phyloP scores from a whole-genome alignment of 768 basidiomycete genomes.

The Mycena venus region DNA sequence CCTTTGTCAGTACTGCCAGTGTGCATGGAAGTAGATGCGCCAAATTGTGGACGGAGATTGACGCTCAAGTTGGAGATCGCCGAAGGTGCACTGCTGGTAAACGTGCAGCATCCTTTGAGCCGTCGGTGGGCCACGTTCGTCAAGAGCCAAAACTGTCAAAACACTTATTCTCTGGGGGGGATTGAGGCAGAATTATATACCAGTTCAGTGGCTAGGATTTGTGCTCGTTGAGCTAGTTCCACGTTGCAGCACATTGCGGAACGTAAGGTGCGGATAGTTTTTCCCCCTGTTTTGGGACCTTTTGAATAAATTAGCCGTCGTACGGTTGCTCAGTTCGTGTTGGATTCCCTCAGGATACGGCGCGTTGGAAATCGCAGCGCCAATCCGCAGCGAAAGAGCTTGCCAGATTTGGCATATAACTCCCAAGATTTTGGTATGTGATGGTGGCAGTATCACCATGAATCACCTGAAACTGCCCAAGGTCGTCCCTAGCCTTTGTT shows the following conservation, averaged over 20 bases:
- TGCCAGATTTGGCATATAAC: no score
- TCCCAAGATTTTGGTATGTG: no score
- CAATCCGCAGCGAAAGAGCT: no score
- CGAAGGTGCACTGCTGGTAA: not conserved
- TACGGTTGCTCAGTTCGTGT: no score
- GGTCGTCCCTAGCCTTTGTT: no score
- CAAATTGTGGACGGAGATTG: slow-evolving; percentile 9
- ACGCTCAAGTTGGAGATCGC: slow-evolving; percentile 13
- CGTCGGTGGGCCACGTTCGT: no score
- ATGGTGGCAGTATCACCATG: no score
- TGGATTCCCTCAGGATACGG: no score
- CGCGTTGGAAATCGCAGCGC: no score
- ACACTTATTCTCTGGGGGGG: not conserved
- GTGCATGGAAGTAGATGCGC: not conserved
- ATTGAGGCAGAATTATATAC: not conserved
- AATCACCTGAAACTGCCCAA: no score
- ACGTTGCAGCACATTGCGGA: not conserved
- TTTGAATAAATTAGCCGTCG: no score
- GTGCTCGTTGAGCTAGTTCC: not conserved
- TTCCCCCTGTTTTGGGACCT: not conserved
- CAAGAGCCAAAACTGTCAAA: slow-evolving; percentile 3
- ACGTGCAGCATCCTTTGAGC: not conserved
- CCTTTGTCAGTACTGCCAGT: not conserved
- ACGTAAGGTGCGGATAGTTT: not conserved
- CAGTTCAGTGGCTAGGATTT: not conserved